Evolutionary conservation across 371 early-diverging fungal species (phyloP), one percentile per base, ranked within the genome.

Genomic region (Apophysomyces sp.): DNA sequence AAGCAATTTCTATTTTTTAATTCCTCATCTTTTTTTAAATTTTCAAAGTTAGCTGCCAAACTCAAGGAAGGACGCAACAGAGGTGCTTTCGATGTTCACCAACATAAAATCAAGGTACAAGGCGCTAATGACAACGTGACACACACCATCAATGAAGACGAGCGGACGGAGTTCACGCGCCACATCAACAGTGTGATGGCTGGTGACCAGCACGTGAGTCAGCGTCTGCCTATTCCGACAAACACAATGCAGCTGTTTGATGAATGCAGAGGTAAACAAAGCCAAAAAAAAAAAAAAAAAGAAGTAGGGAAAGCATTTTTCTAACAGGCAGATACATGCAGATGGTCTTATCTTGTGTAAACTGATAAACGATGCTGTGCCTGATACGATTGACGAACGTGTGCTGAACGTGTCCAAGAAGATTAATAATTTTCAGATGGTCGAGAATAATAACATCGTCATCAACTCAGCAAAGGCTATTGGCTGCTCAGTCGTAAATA

Each of bases 401-500:
- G 96, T 94, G 31, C 80, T 97, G 60, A 96, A 96, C 77, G 74
- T 84, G 21, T 80, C 81, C 27, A 88, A 86, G 69, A 92, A 92
- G 67, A 76, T 90, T 49, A 88, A 86, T 62, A 77, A 83, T 55
- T 97, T 95, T 85, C 91, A 96, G 69, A 92, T 94, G 82, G 93
- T 91, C 11, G 96, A 95, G 77, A 97, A 97, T 80, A 92, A 94
- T 84, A 95, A 95, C 69, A 87, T 96, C 15, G 95, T 92, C 21
- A 89, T 97, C 77, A 95, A 94, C 83, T 92, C 93, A 44, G 96
- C 96, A 60, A 97, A 97, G 74, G 96, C 96, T 49, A 95, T 96
- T 64, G 96, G 96, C 21, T 94, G 96, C 72, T 86, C 84, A 56
- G 94, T 96, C 39, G 93, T 96, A 56, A 97, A 97, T 78, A 95